Conservation (phyloP, 805 yeast species). For the Saccharomycopsis synnaedendra region DNA sequence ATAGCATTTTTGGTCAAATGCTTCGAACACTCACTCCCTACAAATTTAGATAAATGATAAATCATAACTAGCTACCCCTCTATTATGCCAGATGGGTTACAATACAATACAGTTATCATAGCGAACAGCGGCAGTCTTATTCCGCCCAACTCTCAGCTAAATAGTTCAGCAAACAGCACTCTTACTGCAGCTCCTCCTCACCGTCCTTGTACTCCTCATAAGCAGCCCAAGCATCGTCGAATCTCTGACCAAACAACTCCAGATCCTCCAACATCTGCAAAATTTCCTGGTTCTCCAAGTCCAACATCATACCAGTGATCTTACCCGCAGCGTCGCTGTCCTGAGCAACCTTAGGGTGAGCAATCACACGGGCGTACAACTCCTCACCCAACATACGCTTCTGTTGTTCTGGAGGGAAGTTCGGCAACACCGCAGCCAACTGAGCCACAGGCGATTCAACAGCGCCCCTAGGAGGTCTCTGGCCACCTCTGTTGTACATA, state of each 20-base stretch:
- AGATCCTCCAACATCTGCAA: constrained; percentile 83
- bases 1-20: no score
- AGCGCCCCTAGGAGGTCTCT: constrained; percentile 22
- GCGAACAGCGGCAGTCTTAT: no score
- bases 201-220: constrained; percentile 76
- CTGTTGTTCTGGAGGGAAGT: constrained; percentile 78
- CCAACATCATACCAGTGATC: constrained; percentile 97
- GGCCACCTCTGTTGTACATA: constrained; percentile 29
- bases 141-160: no score
- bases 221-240: constrained; percentile 90
- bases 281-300: constrained; percentile 86
- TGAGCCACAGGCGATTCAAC: constrained; percentile 24
- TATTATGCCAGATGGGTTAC: no score
- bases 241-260: constrained; percentile 78
- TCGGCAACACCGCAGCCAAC: constrained; percentile 51
- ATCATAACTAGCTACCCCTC: no score
- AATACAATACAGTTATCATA: no score
- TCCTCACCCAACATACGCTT: constrained; percentile 98
- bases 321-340: constrained; percentile 96
- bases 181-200: no score
- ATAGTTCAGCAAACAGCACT: no score
- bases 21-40: no score
- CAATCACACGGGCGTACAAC: constrained; percentile 83
- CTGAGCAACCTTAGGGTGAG: constrained; percentile 66
- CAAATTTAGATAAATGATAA: no score